Evolutionary conservation across 257 asterid species (phyloP).

Genomic region (Leptodermis oblonga): DNA sequence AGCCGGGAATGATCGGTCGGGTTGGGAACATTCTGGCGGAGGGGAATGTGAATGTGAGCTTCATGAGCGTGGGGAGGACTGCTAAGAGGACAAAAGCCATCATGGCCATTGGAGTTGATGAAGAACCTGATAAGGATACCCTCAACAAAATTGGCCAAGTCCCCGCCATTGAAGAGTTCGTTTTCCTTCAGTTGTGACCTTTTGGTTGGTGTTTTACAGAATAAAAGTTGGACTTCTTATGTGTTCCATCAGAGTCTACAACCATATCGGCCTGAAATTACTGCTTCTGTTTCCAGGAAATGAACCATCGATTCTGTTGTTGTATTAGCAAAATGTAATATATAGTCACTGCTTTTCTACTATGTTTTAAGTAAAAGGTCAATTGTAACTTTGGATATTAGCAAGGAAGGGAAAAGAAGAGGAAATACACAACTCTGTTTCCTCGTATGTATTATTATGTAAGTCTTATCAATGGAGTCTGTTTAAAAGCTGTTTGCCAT

Average conservation of each 20-base stretch:
- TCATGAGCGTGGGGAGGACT: constrained; percentile 96
- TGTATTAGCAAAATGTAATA: too few species aligned
- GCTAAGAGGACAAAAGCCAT: constrained; percentile 73
- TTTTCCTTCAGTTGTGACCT: constrained; percentile 56
- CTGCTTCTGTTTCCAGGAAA: too few species aligned
- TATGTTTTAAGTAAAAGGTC: not conserved
- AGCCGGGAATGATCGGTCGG: constrained; percentile 94
- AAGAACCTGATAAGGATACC: constrained; percentile 74
- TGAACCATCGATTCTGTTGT: too few species aligned
- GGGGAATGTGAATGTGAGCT: constrained; percentile 83
- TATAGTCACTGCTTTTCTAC: not conserved
- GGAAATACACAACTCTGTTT: too few species aligned
- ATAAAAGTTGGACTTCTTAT: not conserved
- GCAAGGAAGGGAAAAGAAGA: too few species aligned
- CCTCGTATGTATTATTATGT: too few species aligned
- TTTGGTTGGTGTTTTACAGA: not conserved
- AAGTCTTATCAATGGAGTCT: not conserved
- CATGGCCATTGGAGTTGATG: constrained; percentile 98
- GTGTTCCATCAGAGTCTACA: too few species aligned
- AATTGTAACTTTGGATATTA: too few species aligned
- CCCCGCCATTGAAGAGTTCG: constrained; percentile 82
- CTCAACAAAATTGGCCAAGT: constrained; percentile 81
- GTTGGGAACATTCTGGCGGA: constrained; percentile 85
- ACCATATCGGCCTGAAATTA: too few species aligned
- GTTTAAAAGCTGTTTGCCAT: too few species aligned